Base-by-base conservation (phyloP, 768 basidiomycete genomes). In the Boletus pseudo-olivaceus region DNA sequence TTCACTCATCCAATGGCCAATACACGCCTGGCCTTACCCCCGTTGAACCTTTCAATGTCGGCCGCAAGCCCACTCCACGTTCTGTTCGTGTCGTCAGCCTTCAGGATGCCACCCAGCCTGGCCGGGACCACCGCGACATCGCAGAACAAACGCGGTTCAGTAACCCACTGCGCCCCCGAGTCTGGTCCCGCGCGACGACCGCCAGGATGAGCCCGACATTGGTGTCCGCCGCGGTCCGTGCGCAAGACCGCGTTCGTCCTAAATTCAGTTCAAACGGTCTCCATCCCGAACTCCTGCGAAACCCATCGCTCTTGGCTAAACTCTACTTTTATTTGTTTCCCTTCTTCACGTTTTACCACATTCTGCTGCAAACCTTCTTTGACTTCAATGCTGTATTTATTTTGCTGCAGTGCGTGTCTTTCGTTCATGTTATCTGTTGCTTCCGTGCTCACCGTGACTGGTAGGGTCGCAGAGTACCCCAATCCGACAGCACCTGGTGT, bases 351-450 rank as follows among this genome's bases (percentile, higher is more conserved):
- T 83, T 92, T 67, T 83, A 81, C 19, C 86, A 90, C 65, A 72
- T 91, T 38, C 82, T 83, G 26, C 67, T 90, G 9, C 91, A 93
- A 68, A 84, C 87, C 1, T 94, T 88, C 66, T 85, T 95, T 68
- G 93, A 96, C 66, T 92, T 93, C 69, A 93, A 94, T 68, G 84
- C 86, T 61, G 84, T 87, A 59, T 95, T 84, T 73, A 84, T 93
- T 61, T 69, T 94, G 62, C 67, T 93, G 39, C 84, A 92, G 91
- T 93, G 65, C 75, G 92, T 85, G 14, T 52, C 38, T 37, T 42
- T 50, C 52, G 35, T 47, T 42, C 34, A 34, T 40, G 33, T 23
- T 37, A 23, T 34, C 15, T 37, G 9, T 53, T 41, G 17, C 34
- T 60, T 47, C 23, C 9, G 9, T 54, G 38, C 58, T 67, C n/a